phyloP scores from a whole-genome alignment of 208 protist genomes.

The Trypanosoma cruzi region DNA sequence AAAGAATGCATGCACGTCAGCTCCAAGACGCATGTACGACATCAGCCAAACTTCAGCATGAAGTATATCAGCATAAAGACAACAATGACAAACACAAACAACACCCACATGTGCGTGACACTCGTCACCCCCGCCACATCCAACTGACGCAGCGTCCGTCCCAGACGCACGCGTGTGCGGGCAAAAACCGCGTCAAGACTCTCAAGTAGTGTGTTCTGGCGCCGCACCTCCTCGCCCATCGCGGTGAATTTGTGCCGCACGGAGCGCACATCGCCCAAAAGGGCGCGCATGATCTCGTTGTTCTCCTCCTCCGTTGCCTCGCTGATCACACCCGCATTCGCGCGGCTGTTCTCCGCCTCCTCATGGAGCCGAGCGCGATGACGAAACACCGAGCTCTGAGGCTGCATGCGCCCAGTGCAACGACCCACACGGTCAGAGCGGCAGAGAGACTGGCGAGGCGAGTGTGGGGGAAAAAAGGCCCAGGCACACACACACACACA shows the following conservation, averaged over 20 bases:
- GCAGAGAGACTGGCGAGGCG: not conserved
- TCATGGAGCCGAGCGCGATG: conserved; percentile 26
- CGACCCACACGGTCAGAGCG: not conserved
- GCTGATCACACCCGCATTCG: conserved; percentile 9
- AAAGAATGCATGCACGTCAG: too few relatives aligned
- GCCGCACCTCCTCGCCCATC: conserved; percentile 66
- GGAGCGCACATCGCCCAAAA: conserved; percentile 60
- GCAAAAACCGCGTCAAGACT: conserved; percentile 41
- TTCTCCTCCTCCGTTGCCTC: conserved; percentile 59
- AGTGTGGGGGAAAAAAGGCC: not conserved
- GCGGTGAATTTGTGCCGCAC: conserved; percentile 47
- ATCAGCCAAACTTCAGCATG: conserved; percentile 57
- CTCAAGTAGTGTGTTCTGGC: conserved; percentile 75
- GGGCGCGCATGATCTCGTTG: conserved; percentile 68
- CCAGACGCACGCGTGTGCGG: conserved; percentile 40
- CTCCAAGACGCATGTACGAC: conserved; percentile 13
- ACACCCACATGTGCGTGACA: conserved; percentile 80
- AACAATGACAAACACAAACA: conserved; percentile 78
- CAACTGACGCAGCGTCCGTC: conserved; percentile 58
- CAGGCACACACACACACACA: not conserved
- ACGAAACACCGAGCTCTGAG: conserved; percentile 70
- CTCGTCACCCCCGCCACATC: conserved; percentile 33
- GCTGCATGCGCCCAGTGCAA: conserved; percentile 45
- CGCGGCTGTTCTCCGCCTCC: conserved; percentile 1
- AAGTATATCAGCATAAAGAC: conserved; percentile 53